Percentiles rank a stretch among this genome's conserved stretches.
These are phyloP conservation scores for Candida qinlingensis DNA, from an alignment of 805 yeast genomes.

Conservation along the genomic window DNA sequence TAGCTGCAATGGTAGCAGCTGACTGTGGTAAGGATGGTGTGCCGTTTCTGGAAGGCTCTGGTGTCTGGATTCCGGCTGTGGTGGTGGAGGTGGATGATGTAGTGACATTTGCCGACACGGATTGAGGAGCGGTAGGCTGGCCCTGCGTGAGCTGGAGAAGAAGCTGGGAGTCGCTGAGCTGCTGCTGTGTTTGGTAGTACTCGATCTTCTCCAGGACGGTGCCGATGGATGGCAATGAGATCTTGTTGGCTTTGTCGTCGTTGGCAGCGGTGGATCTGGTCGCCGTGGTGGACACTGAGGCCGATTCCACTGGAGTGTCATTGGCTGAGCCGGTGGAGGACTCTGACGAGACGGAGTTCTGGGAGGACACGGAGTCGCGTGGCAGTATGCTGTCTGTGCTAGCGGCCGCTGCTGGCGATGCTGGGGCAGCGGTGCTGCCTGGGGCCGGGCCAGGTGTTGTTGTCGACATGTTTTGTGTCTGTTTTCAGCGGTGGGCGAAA, in stretches of 20 bases:
- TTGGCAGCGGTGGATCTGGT: background rate
- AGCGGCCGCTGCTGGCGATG: background rate
- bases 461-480: background rate
- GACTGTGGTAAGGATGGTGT: slow-evolving; percentile 1
- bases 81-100: background rate
- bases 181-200: slow-evolving; percentile 24
- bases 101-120: background rate
- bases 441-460: background rate
- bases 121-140: background rate
- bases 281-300: background rate
- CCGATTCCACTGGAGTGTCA: background rate
- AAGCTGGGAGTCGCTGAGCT: slow-evolving; percentile 25
- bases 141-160: slow-evolving; percentile 21
- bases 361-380: background rate
- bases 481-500: background rate
- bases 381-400: background rate
- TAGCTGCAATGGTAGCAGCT: background rate
- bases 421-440: background rate
- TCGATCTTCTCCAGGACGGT: slow-evolving; percentile 23
- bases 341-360: background rate
- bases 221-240: slow-evolving; percentile 22
- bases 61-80: background rate
- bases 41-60: background rate
- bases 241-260: background rate
- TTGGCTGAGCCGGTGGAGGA: background rate